Conservation (phyloP, 345 rosid species). For the Trapa bicornis region DNA sequence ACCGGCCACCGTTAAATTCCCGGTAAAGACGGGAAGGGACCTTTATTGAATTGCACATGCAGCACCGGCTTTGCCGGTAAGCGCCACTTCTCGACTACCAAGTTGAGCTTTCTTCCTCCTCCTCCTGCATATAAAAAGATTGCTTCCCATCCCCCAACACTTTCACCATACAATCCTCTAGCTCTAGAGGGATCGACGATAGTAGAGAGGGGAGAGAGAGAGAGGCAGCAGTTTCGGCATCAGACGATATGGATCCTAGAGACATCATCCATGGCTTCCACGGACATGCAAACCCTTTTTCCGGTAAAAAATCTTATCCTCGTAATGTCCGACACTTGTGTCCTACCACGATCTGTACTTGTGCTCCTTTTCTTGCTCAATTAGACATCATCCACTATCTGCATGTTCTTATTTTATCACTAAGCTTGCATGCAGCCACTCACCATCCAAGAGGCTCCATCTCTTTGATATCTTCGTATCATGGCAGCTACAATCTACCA, state of each 20-base stretch:
- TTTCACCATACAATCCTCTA: neutral
- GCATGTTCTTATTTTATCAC: neutral
- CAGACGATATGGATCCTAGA: neutral
- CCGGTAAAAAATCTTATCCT: neutral
- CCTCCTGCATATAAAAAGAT: too few relatives aligned
- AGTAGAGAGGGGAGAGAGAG: neutral
- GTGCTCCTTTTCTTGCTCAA: neutral
- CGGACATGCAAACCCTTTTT: neutral
- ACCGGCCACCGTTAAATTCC: too few relatives aligned
- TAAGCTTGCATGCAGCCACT: neutral
- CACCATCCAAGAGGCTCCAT: neutral
- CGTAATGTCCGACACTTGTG: too few relatives aligned
- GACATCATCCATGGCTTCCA: slow-evolving; percentile 5
- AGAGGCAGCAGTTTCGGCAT: neutral
- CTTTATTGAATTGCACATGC: too few relatives aligned
- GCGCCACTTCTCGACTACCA: too few relatives aligned
- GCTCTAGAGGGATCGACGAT: neutral
- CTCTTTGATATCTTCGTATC: neutral
- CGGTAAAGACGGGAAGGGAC: too few relatives aligned
- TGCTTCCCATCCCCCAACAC: too few relatives aligned
- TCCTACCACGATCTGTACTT: neutral
- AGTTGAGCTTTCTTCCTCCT: too few relatives aligned
- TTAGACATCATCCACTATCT: neutral
- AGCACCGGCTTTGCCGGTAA: too few relatives aligned
- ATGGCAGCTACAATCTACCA: neutral